Evolutionary conservation across 2,329 filamentous ascomycete species (phyloP).

Genomic region (Leptoxyphium fumago): DNA sequence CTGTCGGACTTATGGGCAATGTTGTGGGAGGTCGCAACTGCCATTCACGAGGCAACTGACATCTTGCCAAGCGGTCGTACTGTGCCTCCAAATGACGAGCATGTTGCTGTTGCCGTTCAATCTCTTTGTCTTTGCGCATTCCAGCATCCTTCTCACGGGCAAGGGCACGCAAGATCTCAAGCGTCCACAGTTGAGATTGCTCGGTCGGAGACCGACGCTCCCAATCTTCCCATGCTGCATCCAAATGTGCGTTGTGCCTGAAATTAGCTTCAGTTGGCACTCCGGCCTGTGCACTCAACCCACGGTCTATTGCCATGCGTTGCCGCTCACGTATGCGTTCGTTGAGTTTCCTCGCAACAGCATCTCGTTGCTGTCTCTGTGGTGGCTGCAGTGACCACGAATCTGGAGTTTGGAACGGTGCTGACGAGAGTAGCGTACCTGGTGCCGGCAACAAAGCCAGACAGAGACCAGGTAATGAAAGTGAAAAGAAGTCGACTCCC

Average conservation of each 20-base stretch:
- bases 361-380: conserved; percentile 56
- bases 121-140: conserved; percentile 21
- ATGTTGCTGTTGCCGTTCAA: conserved; percentile 27
- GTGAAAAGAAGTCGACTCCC: conserved; percentile 67
- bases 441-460: conserved; percentile 69
- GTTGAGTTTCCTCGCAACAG: conserved; percentile 32
- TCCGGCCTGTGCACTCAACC: conserved; percentile 8
- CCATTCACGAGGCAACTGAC: conserved; percentile 20
- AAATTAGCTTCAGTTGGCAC: conserved; percentile 38
- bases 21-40: conserved; percentile 20
- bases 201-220: conserved; percentile 41
- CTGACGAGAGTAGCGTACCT: conserved; percentile 66
- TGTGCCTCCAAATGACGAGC: conserved; percentile 26
- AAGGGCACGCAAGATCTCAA: conserved; percentile 32
- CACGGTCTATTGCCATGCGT: conserved; percentile 3
- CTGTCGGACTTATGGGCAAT: conserved; percentile 18
- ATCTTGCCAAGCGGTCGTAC: conserved; percentile 18
- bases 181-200: conserved; percentile 29
- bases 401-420: conserved; percentile 59
- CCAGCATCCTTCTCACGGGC: conserved; percentile 25
- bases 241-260: conserved; percentile 58
- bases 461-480: conserved; percentile 75
- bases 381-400: conserved; percentile 75
- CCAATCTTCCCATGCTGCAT: conserved; percentile 69
- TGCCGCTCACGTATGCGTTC: conserved; percentile 20